These are phyloP conservation scores for Platismatia glauca DNA, from an alignment of 495 filamentous ascomycete genomes.

Conservation along the genomic window DNA sequence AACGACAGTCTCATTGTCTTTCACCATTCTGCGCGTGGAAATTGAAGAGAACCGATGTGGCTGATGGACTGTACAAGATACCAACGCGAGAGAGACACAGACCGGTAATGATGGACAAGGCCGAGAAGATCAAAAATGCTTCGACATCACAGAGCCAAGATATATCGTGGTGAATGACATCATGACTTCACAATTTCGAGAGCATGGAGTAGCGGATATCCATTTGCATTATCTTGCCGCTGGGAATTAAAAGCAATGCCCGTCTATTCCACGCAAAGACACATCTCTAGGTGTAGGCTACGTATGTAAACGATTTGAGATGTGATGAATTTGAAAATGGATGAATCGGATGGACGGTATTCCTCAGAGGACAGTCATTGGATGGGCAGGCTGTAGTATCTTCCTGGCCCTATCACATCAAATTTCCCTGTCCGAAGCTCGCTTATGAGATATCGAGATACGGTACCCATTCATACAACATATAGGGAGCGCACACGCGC, in stretches of 20 bases:
- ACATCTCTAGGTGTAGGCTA: not conserved
- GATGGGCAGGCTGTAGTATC: no score
- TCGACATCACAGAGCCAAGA: not conserved
- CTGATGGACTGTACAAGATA: not conserved
- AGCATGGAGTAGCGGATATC: no score
- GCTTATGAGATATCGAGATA: no score
- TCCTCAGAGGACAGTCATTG: no score
- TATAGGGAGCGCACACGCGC: no score
- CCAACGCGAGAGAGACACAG: not conserved
- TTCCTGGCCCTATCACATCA: no score
- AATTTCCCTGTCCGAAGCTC: no score
- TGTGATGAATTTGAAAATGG: no score
- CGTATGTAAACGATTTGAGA: not conserved
- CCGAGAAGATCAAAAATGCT: not conserved
- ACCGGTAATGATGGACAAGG: not conserved
- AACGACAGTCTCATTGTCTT: slow-evolving; percentile 49
- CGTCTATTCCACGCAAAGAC: not conserved
- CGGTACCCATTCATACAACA: no score
- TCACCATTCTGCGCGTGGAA: slow-evolving; percentile 41
- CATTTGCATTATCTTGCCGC: not conserved
- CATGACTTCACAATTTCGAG: not conserved
- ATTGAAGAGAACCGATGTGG: not conserved
- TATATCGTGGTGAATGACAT: slow-evolving; percentile 1
- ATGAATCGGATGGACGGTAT: no score
- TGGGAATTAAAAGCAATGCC: not conserved